A percentile compares a stretch with the other conserved stretches of the same genome.
Evolutionary conservation across 108 stramenopile species (phyloP).

Genomic region (Conticribra guillardii): DNA sequence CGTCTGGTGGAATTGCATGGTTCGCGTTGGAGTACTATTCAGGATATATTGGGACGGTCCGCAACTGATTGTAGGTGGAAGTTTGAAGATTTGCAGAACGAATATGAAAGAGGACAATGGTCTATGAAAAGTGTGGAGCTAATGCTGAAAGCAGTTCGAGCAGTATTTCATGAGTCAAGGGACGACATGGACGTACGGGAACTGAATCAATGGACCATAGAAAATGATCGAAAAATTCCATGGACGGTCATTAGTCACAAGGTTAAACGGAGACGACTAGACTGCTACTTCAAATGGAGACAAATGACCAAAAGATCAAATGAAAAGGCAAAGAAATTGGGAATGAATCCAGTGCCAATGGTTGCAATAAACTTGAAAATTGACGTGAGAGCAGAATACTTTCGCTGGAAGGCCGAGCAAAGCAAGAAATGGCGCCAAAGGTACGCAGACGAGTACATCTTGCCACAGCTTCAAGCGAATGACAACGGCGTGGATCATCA

Average conservation of each 20-base stretch:
- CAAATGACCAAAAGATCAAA: conserved; percentile 75
- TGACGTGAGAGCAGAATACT: conserved; percentile 31
- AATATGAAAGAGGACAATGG: conserved; percentile 77
- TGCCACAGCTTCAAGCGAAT: conserved; percentile 6
- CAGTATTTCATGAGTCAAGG: conserved; percentile 45
- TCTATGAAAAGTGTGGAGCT: conserved; percentile 62
- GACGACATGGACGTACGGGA: conserved; percentile 56
- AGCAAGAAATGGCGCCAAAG: conserved; percentile 19
- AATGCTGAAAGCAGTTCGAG: conserved; percentile 59
- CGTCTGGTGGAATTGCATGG: conserved; percentile 62
- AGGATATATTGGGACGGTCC: conserved; percentile 68
- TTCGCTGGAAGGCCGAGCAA: conserved; percentile 36
- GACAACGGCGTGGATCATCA: conserved; percentile 1
- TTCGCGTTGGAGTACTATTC: conserved; percentile 75
- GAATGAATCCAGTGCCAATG: conserved; percentile 37
- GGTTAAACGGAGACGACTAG: conserved; percentile 20
- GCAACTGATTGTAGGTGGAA: conserved; percentile 79
- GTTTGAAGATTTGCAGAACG: conserved; percentile 63
- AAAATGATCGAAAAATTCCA: conserved; percentile 48
- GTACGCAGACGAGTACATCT: conserved; percentile 10
- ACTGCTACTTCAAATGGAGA: conserved; percentile 56
- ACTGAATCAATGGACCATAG: conserved; percentile 52
- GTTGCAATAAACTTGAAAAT: conserved; percentile 16
- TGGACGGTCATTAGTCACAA: conserved; percentile 61
- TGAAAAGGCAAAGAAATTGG: conserved; percentile 52